Base-by-base conservation (phyloP, 2,329 filamentous ascomycete species). In the Metarhizium album region DNA sequence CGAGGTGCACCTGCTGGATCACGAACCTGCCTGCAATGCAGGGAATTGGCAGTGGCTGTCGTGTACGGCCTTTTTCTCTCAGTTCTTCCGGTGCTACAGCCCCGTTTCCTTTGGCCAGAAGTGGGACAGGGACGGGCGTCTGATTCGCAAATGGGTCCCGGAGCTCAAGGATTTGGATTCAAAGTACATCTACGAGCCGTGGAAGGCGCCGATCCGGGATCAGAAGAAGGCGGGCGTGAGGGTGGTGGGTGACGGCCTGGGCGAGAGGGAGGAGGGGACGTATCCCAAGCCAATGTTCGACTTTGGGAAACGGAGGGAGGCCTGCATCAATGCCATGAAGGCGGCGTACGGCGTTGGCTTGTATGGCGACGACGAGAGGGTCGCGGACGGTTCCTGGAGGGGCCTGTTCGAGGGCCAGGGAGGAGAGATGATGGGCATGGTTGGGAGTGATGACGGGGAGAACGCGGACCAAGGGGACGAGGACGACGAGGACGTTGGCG, bases 271-370 rank as follows among this genome's bases (percentile, higher is more conserved):
- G 3, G 67, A 72, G 23, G 73, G 71, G 1, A 67, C 74, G 1
- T 90, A 90, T 62, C 84, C 85, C 1, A 83, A 83, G 61, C 84
- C 84, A 1, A 89, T 90, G 78, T 87, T 90, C 62, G 84, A 90
- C 65, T 90, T 90, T 60, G 63, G 70, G 18, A 74, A 80, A 62
- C 70, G 82, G 57, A 74, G 83, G 48, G 71, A 75, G 6, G 67
- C 78, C 2, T 90, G 86, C 58, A 68, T 90, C 1, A 67, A 76
- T 40, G 79, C 77, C 0, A 82, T 89, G 78, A 89, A 88, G 70
- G 74, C 75, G 45, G 86, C 85, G 0, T 90, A 88, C 62, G 62
- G 71, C 6, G 73, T 84, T 1, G 79, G 79, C 0, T 59, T 90
- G 23, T 75, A 84, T 58, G 86, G 86, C 0, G 73, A 84, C 55